Evolutionary conservation across 257 asterid genomes (phyloP).

Genomic region (Craterostigma plantagineum): DNA sequence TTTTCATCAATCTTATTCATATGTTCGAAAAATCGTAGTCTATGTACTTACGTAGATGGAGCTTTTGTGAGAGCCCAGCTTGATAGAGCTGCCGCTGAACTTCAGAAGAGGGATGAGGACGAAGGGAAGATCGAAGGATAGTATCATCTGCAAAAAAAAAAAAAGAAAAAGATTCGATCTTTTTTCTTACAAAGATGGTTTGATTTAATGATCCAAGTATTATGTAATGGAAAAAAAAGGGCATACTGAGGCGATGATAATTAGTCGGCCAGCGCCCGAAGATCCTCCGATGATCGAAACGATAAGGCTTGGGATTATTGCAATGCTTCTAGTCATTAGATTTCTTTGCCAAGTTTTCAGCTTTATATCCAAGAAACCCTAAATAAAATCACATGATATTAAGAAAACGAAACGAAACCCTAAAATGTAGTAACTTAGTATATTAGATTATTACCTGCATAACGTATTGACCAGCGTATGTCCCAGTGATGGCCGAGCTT

Average conservation of each 20-base stretch:
- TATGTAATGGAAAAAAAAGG: background rate
- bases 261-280: constrained; percentile 65
- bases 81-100: constrained; percentile 54
- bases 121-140: constrained; percentile 83
- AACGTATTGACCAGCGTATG: constrained; percentile 82
- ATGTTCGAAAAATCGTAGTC: too few relatives aligned
- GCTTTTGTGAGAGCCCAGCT: constrained; percentile 74
- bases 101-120: constrained; percentile 67
- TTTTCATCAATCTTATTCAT: too few relatives aligned
- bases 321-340: constrained; percentile 61
- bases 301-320: constrained; percentile 71
- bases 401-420: too few relatives aligned
- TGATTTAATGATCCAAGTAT: background rate
- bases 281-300: constrained; percentile 81
- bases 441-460: constrained; percentile 99
- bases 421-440: too few relatives aligned
- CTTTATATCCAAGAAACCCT: constrained; percentile 80
- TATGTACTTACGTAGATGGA: constrained; percentile 80
- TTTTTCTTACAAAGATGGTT: too few relatives aligned
- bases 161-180: background rate
- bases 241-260: constrained; percentile 80
- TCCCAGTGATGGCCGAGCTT: constrained; percentile 84
- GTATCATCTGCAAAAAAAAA: constrained; percentile 45
- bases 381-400: too few relatives aligned
- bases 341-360: constrained; percentile 66